Evolutionary conservation across 495 filamentous ascomycete genomes (phyloP).

Genomic region (Hypomontagnella submonticulosa): DNA sequence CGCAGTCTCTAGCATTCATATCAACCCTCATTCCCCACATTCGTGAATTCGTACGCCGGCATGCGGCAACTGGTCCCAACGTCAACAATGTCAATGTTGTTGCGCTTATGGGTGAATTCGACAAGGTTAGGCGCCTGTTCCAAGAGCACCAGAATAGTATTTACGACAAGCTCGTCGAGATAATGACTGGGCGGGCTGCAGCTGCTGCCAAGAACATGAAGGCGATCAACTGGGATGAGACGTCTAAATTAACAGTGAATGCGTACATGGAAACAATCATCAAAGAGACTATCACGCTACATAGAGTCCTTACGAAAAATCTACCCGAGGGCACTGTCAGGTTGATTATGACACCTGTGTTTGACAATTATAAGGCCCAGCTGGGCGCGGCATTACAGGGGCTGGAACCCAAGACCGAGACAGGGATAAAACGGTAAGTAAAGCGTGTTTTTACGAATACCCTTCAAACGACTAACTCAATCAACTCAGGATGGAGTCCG

Average conservation of each 20-base stretch:
- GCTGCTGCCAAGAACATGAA: slow-evolving; percentile 80
- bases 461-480: slow-evolving; percentile 56
- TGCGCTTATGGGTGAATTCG: slow-evolving; percentile 83
- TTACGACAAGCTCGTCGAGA: slow-evolving; percentile 94
- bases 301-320: slow-evolving; percentile 87
- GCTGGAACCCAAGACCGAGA: slow-evolving; percentile 71
- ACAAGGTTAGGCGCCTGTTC: slow-evolving; percentile 87
- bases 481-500: slow-evolving; percentile 74
- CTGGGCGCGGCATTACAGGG: slow-evolving; percentile 79
- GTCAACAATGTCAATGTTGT: slow-evolving; percentile 59
- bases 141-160: slow-evolving; percentile 95
- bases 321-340: slow-evolving; percentile 79
- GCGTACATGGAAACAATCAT: slow-evolving; percentile 91
- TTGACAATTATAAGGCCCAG: slow-evolving; percentile 85
- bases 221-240: slow-evolving; percentile 76
- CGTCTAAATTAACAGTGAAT: slow-evolving; percentile 57
- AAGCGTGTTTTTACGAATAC: slow-evolving; percentile 61
- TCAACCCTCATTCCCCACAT: slow-evolving; percentile 88
- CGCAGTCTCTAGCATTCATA: slow-evolving; percentile 89
- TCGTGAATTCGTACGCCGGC: slow-evolving; percentile 87
- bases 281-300: slow-evolving; percentile 88
- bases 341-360: slow-evolving; percentile 92
- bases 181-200: slow-evolving; percentile 84
- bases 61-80: slow-evolving; percentile 67
- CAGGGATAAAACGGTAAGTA: slow-evolving; percentile 77